Evolutionary conservation across 345 rosid species (phyloP).

Genomic region (Eucalyptus pumila): DNA sequence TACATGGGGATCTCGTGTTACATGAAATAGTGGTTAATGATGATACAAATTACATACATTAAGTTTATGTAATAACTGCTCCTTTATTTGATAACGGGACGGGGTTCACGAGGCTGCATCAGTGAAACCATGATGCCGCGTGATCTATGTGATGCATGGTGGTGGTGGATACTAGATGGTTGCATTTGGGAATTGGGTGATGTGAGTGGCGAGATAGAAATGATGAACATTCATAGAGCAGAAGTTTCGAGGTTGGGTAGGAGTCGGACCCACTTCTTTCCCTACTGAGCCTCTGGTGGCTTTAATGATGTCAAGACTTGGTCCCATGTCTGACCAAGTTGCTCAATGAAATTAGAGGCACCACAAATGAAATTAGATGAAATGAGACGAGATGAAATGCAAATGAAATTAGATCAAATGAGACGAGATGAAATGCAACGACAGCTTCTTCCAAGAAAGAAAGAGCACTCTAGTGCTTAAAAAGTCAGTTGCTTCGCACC

Average conservation of each 20-base stretch:
- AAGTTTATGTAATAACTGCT: background rate
- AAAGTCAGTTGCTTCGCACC: too few relatives aligned
- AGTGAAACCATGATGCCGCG: background rate
- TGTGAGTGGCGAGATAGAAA: background rate
- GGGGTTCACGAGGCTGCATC: background rate
- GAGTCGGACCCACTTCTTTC: background rate
- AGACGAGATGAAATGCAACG: too few relatives aligned
- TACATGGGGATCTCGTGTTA: background rate
- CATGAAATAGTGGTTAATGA: background rate
- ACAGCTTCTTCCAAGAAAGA: too few relatives aligned
- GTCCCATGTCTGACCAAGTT: too few relatives aligned
- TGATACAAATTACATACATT: background rate
- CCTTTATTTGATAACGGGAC: background rate
- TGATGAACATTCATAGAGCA: background rate
- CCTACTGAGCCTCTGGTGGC: too few relatives aligned
- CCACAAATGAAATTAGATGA: too few relatives aligned
- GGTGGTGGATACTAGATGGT: background rate
- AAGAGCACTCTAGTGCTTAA: too few relatives aligned
- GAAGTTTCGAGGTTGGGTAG: too few relatives aligned
- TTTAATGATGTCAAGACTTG: too few relatives aligned
- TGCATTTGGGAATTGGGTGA: background rate
- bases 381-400: too few relatives aligned
- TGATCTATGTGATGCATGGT: background rate
- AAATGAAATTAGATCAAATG: too few relatives aligned
- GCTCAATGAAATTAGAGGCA: accelerated